These are phyloP conservation scores for Phaeolepiota aurea DNA, from an alignment of 768 basidiomycete genomes.

Conservation along the genomic window DNA sequence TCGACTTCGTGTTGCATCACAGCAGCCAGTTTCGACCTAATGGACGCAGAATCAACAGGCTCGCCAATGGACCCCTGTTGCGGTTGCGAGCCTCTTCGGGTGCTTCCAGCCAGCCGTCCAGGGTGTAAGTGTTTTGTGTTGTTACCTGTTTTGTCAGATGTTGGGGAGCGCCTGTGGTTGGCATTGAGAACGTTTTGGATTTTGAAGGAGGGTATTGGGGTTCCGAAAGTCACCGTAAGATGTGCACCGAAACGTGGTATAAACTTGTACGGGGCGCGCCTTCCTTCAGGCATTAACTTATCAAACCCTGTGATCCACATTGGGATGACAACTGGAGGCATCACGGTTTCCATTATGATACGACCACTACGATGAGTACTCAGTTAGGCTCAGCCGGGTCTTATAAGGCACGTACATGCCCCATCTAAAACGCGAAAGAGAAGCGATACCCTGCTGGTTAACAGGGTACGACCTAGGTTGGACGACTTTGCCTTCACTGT, in stretches of 20 bases:
- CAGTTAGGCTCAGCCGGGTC: slow-evolving; percentile 3
- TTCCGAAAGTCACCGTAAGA: slow-evolving; percentile 74
- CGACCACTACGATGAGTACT: slow-evolving; percentile 49
- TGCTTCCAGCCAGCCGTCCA: slow-evolving; percentile 15
- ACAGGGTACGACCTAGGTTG: slow-evolving; percentile 50
- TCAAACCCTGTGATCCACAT: slow-evolving; percentile 92
- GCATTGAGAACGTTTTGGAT: slow-evolving; percentile 16
- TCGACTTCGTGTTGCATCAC: slow-evolving; percentile 46
- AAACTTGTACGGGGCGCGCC: slow-evolving; percentile 66
- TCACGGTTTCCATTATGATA: slow-evolving; percentile 54
- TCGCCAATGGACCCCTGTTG: slow-evolving; percentile 5
- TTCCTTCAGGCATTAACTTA: slow-evolving; percentile 82
- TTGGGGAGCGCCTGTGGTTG: neutral
- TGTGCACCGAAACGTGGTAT: slow-evolving; percentile 52
- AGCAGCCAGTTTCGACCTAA: slow-evolving; percentile 48
- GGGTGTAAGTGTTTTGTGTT: neutral
- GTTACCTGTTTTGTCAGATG: no score
- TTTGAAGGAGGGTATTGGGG: slow-evolving; percentile 47
- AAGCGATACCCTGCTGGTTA: slow-evolving; percentile 31
- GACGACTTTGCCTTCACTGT: slow-evolving; percentile 83
- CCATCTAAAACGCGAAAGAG: slow-evolving; percentile 85
- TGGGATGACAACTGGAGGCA: slow-evolving; percentile 77
- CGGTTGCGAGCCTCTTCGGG: slow-evolving; percentile 2
- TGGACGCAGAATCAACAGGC: slow-evolving; percentile 20
- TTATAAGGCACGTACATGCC: slow-evolving; percentile 62